Evolutionary conservation across 768 basidiomycete genomes (phyloP).

Genomic region (Mycena floridula): DNA sequence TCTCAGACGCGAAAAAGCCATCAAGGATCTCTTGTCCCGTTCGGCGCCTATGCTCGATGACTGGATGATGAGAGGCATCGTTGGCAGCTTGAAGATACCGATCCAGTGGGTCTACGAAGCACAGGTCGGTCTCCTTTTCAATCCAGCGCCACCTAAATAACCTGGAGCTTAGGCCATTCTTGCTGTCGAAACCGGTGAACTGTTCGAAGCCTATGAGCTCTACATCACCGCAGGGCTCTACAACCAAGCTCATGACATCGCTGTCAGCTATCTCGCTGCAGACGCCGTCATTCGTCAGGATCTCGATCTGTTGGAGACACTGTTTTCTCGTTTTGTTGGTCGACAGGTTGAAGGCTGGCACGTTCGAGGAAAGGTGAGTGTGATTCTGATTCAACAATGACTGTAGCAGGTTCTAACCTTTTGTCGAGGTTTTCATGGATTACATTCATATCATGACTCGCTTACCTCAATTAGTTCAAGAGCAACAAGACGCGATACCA

Average conservation of each 20-base stretch:
- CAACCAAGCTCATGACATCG: conserved; percentile 75
- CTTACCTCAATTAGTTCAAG: conserved; percentile 48
- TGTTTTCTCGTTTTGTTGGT: conserved; percentile 63
- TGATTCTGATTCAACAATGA: conserved; percentile 2
- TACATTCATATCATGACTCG: conserved; percentile 61
- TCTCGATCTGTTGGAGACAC: conserved; percentile 50
- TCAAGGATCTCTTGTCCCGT: conserved; percentile 75
- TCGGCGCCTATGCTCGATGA: conserved; percentile 62
- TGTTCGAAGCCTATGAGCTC: conserved; percentile 72
- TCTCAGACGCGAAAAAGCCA: conserved; percentile 70
- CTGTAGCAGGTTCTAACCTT: not conserved
- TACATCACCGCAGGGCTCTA: conserved; percentile 67
- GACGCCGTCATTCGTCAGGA: conserved; percentile 77
- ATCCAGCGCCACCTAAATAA: not conserved
- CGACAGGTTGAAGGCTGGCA: conserved; percentile 71
- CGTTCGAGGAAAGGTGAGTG: conserved; percentile 70
- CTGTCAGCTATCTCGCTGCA: conserved; percentile 81
- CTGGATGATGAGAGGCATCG: conserved; percentile 65
- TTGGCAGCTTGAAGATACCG: conserved; percentile 78
- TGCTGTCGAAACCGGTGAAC: conserved; percentile 51
- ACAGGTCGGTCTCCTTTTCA: conserved; percentile 43
- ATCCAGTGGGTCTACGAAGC: conserved; percentile 86
- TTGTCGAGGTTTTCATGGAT: conserved; percentile 58
- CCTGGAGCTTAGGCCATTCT: conserved; percentile 50
- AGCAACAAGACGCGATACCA: conserved; percentile 30